A percentile compares a stretch with the other conserved stretches of the same genome.
phyloP scores from a whole-genome alignment of 768 basidiomycete species.

The Termitomyces eurrhizus region DNA sequence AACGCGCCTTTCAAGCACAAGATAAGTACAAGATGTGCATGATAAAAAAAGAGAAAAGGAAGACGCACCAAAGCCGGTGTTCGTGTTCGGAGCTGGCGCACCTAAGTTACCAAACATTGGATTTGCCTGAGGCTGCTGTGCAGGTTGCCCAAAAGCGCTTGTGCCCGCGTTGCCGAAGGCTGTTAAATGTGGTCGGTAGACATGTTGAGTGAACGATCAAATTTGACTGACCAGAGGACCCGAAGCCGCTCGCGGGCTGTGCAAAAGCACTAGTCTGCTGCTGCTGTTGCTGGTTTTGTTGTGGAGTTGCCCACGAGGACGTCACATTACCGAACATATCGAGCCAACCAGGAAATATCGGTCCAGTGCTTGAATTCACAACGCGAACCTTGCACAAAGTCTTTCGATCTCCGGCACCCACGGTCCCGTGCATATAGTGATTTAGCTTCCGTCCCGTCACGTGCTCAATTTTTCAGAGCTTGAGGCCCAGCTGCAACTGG shows the following conservation, averaged over 20 bases:
- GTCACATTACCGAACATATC: constrained; percentile 62
- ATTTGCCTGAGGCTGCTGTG: constrained; percentile 60
- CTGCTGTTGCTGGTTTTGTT: constrained; percentile 59
- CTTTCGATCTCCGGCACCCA: constrained; percentile 33
- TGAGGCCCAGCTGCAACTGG: neutral
- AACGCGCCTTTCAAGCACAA: constrained; percentile 39
- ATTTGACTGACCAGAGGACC: constrained; percentile 42
- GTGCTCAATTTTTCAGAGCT: constrained; percentile 29
- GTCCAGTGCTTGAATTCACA: constrained; percentile 4
- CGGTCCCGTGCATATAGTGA: constrained; percentile 16
- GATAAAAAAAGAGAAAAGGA: constrained; percentile 11
- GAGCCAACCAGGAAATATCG: constrained; percentile 4
- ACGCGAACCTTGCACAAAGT: constrained; percentile 19
- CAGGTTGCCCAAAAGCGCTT: constrained; percentile 53
- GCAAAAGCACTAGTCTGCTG: constrained; percentile 65
- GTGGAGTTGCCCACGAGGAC: constrained; percentile 68
- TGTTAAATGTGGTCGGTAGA: constrained; percentile 21
- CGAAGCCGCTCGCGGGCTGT: constrained; percentile 58
- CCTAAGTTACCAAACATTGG: constrained; percentile 76
- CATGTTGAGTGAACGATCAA: constrained; percentile 18
- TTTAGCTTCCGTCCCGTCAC: constrained; percentile 20
- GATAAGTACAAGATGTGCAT: constrained; percentile 14
- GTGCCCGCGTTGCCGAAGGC: constrained; percentile 51
- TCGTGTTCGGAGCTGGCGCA: constrained; percentile 28
- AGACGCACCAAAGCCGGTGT: constrained; percentile 42